A percentile compares a stretch with the other conserved stretches of the same genome.
Conservation (phyloP, 2,329 filamentous ascomycete genomes). For the Leptographium lundbergii region DNA sequence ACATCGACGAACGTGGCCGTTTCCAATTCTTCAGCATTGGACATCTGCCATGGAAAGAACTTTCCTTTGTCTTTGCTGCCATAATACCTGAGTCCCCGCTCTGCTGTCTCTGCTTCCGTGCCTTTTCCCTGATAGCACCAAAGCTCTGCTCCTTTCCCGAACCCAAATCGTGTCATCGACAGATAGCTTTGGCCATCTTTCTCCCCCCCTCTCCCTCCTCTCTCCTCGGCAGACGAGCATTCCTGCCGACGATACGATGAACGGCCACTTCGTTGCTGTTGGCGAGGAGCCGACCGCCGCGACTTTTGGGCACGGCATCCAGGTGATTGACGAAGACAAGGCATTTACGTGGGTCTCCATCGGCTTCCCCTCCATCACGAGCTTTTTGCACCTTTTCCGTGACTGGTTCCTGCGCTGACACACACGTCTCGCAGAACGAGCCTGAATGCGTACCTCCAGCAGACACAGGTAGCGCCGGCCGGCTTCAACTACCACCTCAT, state of each 20-base stretch:
- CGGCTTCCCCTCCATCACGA: not conserved
- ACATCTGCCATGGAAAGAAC: not conserved
- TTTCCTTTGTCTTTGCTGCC: not conserved
- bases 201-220: not conserved
- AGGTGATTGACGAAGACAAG: conserved; percentile 94
- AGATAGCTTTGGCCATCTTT: not conserved
- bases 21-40: not conserved
- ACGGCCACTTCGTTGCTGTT: conserved; percentile 68
- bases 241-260: conserved; percentile 35
- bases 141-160: not conserved
- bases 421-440: conserved; percentile 41
- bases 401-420: not conserved
- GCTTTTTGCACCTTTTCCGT: not conserved
- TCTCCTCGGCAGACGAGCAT: too few species aligned
- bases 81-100: not conserved
- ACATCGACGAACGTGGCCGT: not conserved
- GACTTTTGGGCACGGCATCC: conserved; percentile 84
- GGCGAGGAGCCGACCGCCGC: conserved; percentile 51
- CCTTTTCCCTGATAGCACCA: not conserved
- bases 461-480: conserved; percentile 68
- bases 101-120: not conserved
- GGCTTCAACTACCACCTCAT: conserved; percentile 99
- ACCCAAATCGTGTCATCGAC: not conserved
- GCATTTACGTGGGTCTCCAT: conserved; percentile 68
- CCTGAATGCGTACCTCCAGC: conserved; percentile 68